Evolutionary conservation across 495 filamentous ascomycete genomes (phyloP), one percentile per base, ranked within the genome.

Genomic region (Penicillium subrubescens): DNA sequence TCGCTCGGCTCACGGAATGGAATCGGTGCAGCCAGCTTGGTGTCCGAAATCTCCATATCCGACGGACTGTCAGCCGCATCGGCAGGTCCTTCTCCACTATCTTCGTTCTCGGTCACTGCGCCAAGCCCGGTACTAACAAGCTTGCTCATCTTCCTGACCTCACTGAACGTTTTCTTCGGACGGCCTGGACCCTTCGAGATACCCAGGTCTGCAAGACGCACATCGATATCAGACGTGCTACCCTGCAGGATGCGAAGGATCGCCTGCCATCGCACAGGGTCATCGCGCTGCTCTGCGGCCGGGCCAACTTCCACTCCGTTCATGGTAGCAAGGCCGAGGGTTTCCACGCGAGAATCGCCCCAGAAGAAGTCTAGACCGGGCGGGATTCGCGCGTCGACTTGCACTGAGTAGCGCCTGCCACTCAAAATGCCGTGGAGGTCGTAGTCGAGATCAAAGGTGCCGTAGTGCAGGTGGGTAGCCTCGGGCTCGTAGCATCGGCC

Each of bases 401-500:
- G 58, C 8, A 68, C 44, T 0, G 84, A 81, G 65, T 78, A 86
- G 7, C 69, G 63, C 15, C 86, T 77, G 12, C 71, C 82, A 29
- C 72, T 68, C 4, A 76, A 44, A 12, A 83, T 66, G 5, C 79
- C 79, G 39, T 70, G 64, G 5, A 84, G 61, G 44, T 79, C 74
- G 19, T 72, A 72, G 11, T 66, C 70, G 8, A 81, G 59, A 0
- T 64, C 60, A n/a, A 67, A 62, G 8, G 57, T 65, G 10, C 75
- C 68, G 60, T 81, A 81, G 67, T 85, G 77, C 2, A 84, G 68
- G 11, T 74, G 52, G 66, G 80, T 76, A 0, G 86, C 83, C 14
- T 79, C 79, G 8, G 78, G 73, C 62, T 86, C 84, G 63, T 80
- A 85, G 71, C 82, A 82, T 1, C 86, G 85, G 12, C 85, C 84